Percentiles rank a stretch among this genome's conserved stretches.
These are phyloP conservation scores for Beta macrorhiza DNA, from an alignment of 179 eudicot species.

Conservation along the genomic window DNA sequence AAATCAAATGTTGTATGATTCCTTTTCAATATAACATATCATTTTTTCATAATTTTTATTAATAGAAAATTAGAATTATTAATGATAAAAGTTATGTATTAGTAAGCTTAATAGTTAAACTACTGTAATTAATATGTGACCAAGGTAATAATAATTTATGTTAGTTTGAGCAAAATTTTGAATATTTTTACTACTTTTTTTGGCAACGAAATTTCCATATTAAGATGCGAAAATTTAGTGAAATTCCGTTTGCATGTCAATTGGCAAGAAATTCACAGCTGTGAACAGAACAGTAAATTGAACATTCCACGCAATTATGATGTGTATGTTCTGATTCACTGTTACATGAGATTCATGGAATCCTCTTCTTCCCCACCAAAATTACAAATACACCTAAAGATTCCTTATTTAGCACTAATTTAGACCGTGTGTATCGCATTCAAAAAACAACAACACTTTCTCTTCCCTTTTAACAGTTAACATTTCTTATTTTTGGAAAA, in stretches of 20 bases:
- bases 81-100: too few species aligned
- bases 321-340: not conserved
- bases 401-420: conserved; percentile 24
- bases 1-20: too few species aligned
- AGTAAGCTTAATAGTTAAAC: too few species aligned
- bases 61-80: too few species aligned
- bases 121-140: too few species aligned
- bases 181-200: too few species aligned
- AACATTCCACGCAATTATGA: not conserved
- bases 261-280: not conserved
- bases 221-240: not conserved
- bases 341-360: conserved; percentile 13
- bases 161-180: too few species aligned
- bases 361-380: not conserved
- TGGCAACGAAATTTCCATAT: too few species aligned
- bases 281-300: not conserved
- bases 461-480: not conserved
- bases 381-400: not conserved
- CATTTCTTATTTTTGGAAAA: not conserved
- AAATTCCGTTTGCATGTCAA: not conserved
- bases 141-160: too few species aligned
- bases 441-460: not conserved
- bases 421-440: conserved; percentile 14
- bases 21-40: too few species aligned
- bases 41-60: too few species aligned